Base-by-base conservation (phyloP, 495 filamentous ascomycete species). In the Neurospora pannonica region DNA sequence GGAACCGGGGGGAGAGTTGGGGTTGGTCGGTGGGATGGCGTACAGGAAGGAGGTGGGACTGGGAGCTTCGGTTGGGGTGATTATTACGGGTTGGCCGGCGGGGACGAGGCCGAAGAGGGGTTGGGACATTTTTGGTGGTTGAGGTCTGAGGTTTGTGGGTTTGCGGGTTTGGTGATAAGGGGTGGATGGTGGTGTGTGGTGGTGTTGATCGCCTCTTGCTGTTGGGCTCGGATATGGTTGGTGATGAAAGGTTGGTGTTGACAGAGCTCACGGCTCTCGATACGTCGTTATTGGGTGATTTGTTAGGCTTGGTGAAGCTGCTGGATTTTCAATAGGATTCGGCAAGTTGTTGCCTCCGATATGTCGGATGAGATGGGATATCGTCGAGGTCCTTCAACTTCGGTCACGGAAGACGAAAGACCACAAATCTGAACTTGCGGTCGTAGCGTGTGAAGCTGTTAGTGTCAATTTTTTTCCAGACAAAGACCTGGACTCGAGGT, bases 21-120 rank as follows among this genome's bases (percentile, higher is more conserved):
- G 54, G 28, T 67, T 67, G 70, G 76, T 70, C 15, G 81, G 36
- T 0, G 84, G 84, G 74, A 88, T 81, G 67, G 81, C 77, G 81
- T 83, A 89, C 46, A 86, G 77, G 79, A 86, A 85, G 39, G 79
- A 79, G 3, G 82, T 81, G 36, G 78, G 71, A 72, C 75, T 78
- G 0, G 83, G 86, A 5, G 82, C 78, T 5, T 81, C 78, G n/a
- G 84, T 81, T 0, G 87, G 87, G 0, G 72, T 71, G 2, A 80
- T 82, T 17, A 88, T 82, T 34, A 85, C 79, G 0, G 87, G 84
- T 34, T 81, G 84, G 72, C 86, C 85, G n/a, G 87, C 86, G 5
- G 86, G 85, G 21, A 89, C 79, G 70, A 87, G 80, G 73, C 85
- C 85, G 77, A 87, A 86, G 74, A 83, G 81, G 19, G 81, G 83